Percentiles rank a stretch among this genome's conserved stretches.
Conservation (phyloP, 202 grass and related monocot species). For the Bolboschoenoplectus hybrid region DNA sequence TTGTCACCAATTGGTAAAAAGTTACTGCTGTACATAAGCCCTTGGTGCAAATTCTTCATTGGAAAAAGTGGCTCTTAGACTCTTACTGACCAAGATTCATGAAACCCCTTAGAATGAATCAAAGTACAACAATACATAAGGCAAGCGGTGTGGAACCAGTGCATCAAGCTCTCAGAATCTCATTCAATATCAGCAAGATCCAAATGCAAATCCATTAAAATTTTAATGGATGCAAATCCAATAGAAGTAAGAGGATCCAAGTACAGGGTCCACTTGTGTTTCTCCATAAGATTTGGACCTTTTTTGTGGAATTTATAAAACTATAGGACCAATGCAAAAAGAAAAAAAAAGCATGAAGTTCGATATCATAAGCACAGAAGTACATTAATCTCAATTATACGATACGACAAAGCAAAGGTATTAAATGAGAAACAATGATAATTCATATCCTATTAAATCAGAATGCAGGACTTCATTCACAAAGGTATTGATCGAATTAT, state of each 20-base stretch:
- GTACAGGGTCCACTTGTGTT: no score
- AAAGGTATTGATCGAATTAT: background rate
- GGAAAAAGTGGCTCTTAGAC: no score
- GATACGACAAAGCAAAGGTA: background rate
- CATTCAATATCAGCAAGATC: no score
- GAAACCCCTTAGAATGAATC: no score
- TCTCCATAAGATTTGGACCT: background rate
- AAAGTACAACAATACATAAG: background rate
- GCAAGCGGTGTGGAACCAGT: background rate
- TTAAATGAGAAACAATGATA: background rate
- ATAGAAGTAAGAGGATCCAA: background rate
- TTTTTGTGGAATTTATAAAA: background rate
- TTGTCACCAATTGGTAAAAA: background rate
- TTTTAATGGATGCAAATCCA: background rate
- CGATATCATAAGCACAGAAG: background rate
- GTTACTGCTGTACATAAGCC: background rate
- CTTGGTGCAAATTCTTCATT: background rate
- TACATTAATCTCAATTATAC: background rate
- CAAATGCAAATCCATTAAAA: slow-evolving; percentile 15
- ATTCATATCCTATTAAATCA: background rate
- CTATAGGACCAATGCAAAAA: background rate
- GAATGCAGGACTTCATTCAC: background rate
- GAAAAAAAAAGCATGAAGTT: background rate
- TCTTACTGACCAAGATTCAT: no score
- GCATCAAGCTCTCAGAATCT: background rate